Percentiles rank a stretch among this genome's conserved stretches.
Conservation (phyloP, 371 early-diverging fungal genomes). For the Capniomyces stellatus region DNA sequence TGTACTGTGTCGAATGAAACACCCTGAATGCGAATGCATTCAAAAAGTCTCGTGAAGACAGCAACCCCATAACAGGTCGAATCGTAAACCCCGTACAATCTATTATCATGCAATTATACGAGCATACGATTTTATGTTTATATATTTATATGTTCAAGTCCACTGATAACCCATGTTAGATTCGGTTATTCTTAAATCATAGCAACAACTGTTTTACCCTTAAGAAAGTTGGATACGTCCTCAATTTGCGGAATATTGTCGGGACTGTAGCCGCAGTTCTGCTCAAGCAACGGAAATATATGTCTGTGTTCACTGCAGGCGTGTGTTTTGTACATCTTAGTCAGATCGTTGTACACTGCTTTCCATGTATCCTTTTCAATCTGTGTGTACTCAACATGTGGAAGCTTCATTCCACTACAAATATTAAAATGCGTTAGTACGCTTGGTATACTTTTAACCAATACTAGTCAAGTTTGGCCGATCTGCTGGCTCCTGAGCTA, state of each 20-base stretch:
- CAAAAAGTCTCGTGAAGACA: slow-evolving; percentile 85
- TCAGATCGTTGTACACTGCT: slow-evolving; percentile 59
- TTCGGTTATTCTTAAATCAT: no score
- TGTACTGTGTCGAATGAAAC: slow-evolving; percentile 93
- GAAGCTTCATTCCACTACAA: slow-evolving; percentile 51
- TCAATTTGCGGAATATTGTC: slow-evolving; percentile 83
- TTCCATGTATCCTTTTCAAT: slow-evolving; percentile 78
- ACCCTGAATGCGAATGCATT: slow-evolving; percentile 96
- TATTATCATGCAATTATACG: no score
- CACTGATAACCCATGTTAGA: no score
- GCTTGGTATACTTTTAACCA: not conserved
- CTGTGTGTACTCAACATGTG: slow-evolving; percentile 67
- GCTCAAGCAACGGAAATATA: slow-evolving; percentile 72
- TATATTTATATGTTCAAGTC: no score
- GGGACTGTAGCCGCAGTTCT: slow-evolving; percentile 79
- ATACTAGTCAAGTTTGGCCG: not conserved
- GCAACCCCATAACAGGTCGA: slow-evolving; percentile 88
- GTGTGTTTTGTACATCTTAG: slow-evolving; percentile 57
- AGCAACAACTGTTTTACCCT: no score
- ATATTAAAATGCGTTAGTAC: not conserved
- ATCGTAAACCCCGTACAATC: slow-evolving; percentile 92
- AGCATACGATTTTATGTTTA: no score
- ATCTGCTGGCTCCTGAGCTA: slow-evolving; percentile 11
- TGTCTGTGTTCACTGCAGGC: slow-evolving; percentile 87
- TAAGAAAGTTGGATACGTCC: slow-evolving; percentile 77